Conservation (phyloP, 768 basidiomycete species). For the Mycena rosella region DNA sequence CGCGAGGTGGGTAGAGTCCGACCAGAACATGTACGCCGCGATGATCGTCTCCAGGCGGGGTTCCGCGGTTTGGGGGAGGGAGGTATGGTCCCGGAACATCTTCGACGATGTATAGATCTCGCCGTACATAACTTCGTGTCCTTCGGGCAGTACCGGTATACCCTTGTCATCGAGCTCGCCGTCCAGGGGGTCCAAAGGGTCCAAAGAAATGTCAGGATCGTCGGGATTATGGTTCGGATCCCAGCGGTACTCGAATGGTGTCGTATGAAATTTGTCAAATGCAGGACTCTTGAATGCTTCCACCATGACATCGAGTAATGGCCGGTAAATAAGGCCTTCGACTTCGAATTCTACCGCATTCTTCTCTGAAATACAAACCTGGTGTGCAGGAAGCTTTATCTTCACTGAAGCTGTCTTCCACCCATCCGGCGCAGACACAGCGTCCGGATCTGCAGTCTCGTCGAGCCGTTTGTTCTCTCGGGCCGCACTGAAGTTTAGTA, state of each 20-base stretch:
- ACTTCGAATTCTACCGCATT: no score
- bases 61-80: background rate
- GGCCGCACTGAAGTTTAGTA: no score
- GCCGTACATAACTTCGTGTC: constrained; percentile 27
- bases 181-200: background rate
- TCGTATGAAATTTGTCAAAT: constrained; percentile 26
- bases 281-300: constrained; percentile 14
- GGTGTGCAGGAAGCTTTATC: no score
- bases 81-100: constrained; percentile 17
- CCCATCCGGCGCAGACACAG: no score
- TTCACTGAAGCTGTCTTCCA: no score
- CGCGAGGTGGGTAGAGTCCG: constrained; percentile 43
- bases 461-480: no score
- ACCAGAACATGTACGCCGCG: constrained; percentile 43
- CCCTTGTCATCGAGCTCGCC: background rate
- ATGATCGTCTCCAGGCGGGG: constrained; percentile 34
- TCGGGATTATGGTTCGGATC: constrained; percentile 15
- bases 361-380: no score
- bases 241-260: constrained; percentile 29
- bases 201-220: background rate
- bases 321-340: no score
- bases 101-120: constrained; percentile 35
- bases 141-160: constrained; percentile 6
- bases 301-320: no score
- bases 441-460: no score